phyloP scores from a whole-genome alignment of 2,329 filamentous ascomycete species.

The Cucurbitaria berberidis region DNA sequence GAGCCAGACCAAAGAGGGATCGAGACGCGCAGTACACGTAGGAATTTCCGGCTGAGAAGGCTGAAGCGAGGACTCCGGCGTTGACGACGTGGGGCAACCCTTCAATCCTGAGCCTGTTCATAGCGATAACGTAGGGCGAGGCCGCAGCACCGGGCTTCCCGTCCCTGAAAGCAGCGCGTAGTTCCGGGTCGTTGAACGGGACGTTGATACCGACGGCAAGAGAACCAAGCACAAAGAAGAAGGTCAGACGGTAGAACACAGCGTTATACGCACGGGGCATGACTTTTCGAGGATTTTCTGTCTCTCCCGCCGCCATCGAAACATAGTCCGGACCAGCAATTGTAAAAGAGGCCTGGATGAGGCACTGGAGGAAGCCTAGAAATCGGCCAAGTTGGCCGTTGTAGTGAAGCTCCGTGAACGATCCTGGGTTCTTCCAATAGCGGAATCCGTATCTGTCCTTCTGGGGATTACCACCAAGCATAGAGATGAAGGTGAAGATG shows the following conservation, averaged over 20 bases:
- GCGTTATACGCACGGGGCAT: slow-evolving; percentile 78
- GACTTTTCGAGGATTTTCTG: slow-evolving; percentile 53
- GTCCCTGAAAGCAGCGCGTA: slow-evolving; percentile 65
- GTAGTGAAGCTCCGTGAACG: slow-evolving; percentile 70
- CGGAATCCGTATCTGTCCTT: slow-evolving; percentile 57
- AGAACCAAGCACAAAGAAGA: slow-evolving; percentile 77
- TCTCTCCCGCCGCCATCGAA: slow-evolving; percentile 57
- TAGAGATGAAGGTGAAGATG: slow-evolving; percentile 74
- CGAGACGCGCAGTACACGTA: slow-evolving; percentile 63
- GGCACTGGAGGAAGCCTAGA: slow-evolving; percentile 76
- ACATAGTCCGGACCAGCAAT: slow-evolving; percentile 58
- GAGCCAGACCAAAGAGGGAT: slow-evolving; percentile 60
- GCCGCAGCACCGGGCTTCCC: slow-evolving; percentile 70
- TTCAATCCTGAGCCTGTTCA: slow-evolving; percentile 61
- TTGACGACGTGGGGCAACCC: slow-evolving; percentile 66
- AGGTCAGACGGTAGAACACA: slow-evolving; percentile 77
- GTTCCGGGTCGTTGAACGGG: slow-evolving; percentile 68
- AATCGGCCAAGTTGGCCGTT: slow-evolving; percentile 72
- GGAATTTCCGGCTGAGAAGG: slow-evolving; percentile 63
- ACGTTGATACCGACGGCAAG: slow-evolving; percentile 73
- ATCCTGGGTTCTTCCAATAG: slow-evolving; percentile 65
- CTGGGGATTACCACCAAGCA: slow-evolving; percentile 81
- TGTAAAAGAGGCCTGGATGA: slow-evolving; percentile 65
- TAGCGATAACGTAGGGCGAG: slow-evolving; percentile 67
- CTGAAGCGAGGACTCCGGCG: slow-evolving; percentile 61